These are phyloP conservation scores for Populus ilicifolia DNA, from an alignment of 345 rosid genomes.

Conservation along the genomic window DNA sequence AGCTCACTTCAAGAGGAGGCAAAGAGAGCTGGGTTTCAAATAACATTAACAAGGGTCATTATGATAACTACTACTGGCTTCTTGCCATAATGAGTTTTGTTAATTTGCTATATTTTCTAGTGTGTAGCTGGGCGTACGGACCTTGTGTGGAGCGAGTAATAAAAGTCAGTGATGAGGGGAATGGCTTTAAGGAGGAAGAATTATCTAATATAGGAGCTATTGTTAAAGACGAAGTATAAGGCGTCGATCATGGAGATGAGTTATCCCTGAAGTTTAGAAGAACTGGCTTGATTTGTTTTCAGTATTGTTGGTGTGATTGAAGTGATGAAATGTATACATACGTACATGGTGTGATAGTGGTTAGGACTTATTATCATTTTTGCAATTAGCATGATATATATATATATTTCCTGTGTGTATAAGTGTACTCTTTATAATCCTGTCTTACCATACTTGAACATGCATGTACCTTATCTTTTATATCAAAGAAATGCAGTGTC, in stretches of 20 bases:
- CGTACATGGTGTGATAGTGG: slow-evolving; percentile 11
- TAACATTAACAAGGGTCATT: slow-evolving; percentile 47
- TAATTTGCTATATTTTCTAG: slow-evolving; percentile 54
- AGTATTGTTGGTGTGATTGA: neutral
- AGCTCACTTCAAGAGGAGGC: slow-evolving; percentile 22
- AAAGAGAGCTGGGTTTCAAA: slow-evolving; percentile 45
- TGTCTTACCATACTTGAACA: neutral
- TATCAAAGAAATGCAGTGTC: slow-evolving; percentile 8
- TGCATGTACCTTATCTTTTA: neutral
- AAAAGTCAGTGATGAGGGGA: slow-evolving; percentile 32
- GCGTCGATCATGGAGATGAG: slow-evolving; percentile 4
- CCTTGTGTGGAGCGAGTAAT: slow-evolving; percentile 40
- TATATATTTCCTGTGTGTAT: neutral
- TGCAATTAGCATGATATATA: neutral
- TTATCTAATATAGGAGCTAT: neutral
- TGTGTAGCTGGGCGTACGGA: slow-evolving; percentile 77
- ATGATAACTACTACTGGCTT: slow-evolving; percentile 52
- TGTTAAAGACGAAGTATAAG: slow-evolving; percentile 23
- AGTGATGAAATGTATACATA: neutral
- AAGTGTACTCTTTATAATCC: neutral
- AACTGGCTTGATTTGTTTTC: neutral
- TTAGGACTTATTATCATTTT: slow-evolving; percentile 3
- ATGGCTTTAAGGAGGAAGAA: slow-evolving; percentile 25
- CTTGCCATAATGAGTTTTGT: slow-evolving; percentile 31
- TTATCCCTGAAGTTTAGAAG: neutral